These are phyloP conservation scores for Ophiocytium majus DNA, from an alignment of 352 stramenopile species.

Conservation along the genomic window DNA sequence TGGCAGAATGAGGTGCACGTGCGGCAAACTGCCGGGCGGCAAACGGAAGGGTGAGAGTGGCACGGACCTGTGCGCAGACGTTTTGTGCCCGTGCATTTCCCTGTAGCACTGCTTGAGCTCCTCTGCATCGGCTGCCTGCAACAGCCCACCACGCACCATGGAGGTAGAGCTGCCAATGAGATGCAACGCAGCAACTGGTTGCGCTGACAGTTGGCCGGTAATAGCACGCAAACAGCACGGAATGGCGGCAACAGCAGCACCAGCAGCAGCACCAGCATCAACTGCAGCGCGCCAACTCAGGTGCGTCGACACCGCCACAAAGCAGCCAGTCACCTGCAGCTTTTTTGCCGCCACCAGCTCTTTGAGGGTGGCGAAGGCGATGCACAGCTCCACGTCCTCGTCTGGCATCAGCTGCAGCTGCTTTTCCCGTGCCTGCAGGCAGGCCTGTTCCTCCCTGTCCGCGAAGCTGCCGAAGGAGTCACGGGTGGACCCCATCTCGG, in stretches of 20 bases:
- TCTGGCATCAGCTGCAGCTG: slow-evolving; percentile 8
- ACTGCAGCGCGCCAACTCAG: too few species aligned
- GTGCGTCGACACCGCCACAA: not conserved
- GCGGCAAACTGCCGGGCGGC: too few species aligned
- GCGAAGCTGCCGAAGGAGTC: not conserved
- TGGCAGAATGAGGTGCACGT: too few species aligned
- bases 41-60: too few species aligned
- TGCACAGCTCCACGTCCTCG: slow-evolving; percentile 1
- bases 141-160: not conserved
- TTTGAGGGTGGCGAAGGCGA: slow-evolving; percentile 11
- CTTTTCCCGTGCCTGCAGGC: not conserved
- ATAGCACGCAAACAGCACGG: too few species aligned
- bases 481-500: too few species aligned
- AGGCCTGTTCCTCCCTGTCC: not conserved
- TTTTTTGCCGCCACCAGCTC: slow-evolving; percentile 13
- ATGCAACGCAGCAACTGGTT: too few species aligned
- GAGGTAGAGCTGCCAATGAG: too few species aligned
- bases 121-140: slow-evolving; percentile 14
- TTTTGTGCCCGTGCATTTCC: slow-evolving; percentile 31
- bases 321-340: not conserved
- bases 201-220: too few species aligned
- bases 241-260: not conserved
- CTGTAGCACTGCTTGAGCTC: slow-evolving; percentile 33
- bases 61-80: slow-evolving; percentile 27
- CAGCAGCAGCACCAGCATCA: not conserved